Base-by-base conservation (phyloP, 345 rosid species). In the Aquilaria yunnanensis region DNA sequence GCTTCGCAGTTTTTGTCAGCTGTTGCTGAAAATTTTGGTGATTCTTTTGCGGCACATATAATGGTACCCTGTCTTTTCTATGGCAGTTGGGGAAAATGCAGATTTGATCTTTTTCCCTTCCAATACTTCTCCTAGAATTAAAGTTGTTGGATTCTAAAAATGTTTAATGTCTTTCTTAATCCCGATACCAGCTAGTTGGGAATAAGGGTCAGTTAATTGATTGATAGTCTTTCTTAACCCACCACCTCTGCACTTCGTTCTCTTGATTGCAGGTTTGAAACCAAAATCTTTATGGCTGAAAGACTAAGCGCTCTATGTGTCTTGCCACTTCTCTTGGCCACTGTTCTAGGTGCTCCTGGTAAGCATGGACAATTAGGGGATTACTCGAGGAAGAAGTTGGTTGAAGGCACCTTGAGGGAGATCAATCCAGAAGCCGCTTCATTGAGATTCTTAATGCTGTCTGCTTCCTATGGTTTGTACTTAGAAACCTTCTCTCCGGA, bases 71-170 rank as follows among this genome's bases (percentile, higher is more conserved):
- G 75, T 90, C 48, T 87, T 90, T 71, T 66, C 84, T 78, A 84
- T 87, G 67, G 95, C 97, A 16, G 84, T 81, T n/a, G 97, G 95
- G 71, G 90, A 87, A 62, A 68, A 70, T 76, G 88, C 88, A n/a
- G 84, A 85, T 80, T 76, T 90, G 70, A 73, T 74, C 30, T 83
- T 75, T 67, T 79, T 87, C 64, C 91, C 90, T 54, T 71, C 80
- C 31, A 65, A 74, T 47, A 69, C 72, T 62, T 78, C 72, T 67
- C 74, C 87, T 62, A 80, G 83, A 72, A 83, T 90, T 60, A 82
- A 81, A 82, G 92, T 95, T 81, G 65, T 56, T 6, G 59, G 63
- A 14, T 32, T 59, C 50, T 60, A 56, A 14, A 51, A 32, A 32
- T 57, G 67, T 41, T 14, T 37, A 54, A 51, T 5, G 5, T 9